Evolutionary conservation across 345 rosid species (phyloP).

Genomic region (Rubroshorea leprosula): DNA sequence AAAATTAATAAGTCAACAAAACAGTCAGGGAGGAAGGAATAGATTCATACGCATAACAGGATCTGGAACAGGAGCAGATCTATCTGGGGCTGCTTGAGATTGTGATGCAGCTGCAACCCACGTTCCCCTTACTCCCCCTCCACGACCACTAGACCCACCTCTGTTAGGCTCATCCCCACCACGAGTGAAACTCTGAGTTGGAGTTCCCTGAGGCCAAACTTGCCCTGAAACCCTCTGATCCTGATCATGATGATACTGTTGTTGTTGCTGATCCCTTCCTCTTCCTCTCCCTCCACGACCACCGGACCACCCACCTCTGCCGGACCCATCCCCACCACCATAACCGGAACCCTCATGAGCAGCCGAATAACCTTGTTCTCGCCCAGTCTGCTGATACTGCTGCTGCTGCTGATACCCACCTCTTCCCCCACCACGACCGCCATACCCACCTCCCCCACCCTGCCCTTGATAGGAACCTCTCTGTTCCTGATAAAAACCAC

Average conservation of each 20-base stretch:
- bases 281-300: background rate
- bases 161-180: background rate
- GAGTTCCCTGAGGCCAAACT: background rate
- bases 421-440: conserved; percentile 6
- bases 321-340: background rate
- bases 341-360: background rate
- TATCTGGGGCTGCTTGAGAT: background rate
- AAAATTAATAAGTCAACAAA: background rate
- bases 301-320: no score
- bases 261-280: background rate
- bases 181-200: background rate
- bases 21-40: background rate
- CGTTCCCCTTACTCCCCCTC: background rate
- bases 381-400: background rate
- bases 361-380: background rate
- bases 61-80: background rate
- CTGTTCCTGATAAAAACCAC: conserved; percentile 7
- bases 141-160: background rate
- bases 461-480: background rate
- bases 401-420: background rate
- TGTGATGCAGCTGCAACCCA: background rate
- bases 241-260: background rate
- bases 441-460: conserved; percentile 1
- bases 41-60: background rate
- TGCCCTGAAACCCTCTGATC: background rate